Conservation (phyloP, 768 basidiomycete genomes). For the Xanthoconium stramineum region DNA sequence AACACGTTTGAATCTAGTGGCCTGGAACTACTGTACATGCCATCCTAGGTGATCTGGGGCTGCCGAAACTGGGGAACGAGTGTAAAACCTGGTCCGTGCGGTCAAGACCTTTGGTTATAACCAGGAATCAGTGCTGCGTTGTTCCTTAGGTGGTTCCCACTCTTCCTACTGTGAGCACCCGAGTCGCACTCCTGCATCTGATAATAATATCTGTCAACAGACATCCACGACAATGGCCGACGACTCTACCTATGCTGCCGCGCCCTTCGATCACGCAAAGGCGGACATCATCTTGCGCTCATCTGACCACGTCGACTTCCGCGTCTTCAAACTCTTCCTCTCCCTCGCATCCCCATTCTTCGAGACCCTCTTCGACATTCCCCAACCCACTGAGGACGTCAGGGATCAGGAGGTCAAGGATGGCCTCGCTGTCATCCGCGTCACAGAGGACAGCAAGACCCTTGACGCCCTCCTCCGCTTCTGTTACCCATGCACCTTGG, state of each 20-base stretch:
- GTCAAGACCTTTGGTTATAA: too few species aligned
- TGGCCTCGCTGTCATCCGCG: background rate
- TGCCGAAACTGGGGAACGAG: too few species aligned
- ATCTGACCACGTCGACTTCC: background rate
- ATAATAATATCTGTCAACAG: background rate
- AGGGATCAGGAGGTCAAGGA: background rate
- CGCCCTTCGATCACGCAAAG: background rate
- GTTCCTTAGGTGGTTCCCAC: too few species aligned
- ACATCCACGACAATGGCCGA: background rate
- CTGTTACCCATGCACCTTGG: background rate
- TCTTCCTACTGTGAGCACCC: background rate
- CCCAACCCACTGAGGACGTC: constrained; percentile 17
- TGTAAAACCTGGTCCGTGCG: too few species aligned
- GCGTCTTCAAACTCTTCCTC: background rate
- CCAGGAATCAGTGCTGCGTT: too few species aligned
- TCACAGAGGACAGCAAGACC: background rate
- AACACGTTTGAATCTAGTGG: too few species aligned
- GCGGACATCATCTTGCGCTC: background rate
- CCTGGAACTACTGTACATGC: too few species aligned
- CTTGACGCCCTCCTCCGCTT: background rate
- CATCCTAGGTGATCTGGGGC: too few species aligned
- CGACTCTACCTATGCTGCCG: background rate
- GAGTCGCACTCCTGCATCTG: background rate
- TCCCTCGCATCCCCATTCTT: background rate
- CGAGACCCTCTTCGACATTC: constrained; percentile 21